Evolutionary conservation across 164 flowering plant genomes (phyloP).

Genomic region (Pachysandra terminalis): DNA sequence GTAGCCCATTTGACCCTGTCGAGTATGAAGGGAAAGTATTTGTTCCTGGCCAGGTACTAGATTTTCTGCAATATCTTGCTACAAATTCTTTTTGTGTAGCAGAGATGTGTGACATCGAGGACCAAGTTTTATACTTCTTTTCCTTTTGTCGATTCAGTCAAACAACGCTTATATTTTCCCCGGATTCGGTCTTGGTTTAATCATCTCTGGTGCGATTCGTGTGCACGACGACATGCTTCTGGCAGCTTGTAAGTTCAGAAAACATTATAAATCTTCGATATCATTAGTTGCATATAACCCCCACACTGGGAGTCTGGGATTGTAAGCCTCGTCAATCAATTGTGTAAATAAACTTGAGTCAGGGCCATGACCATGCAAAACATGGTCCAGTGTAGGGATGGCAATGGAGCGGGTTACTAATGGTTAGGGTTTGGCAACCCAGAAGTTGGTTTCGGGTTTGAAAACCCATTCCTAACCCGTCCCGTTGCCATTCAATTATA

Average conservation of each 20-base stretch:
- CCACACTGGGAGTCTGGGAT: not conserved
- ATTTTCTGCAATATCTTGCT: not conserved
- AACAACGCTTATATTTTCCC: slow-evolving; percentile 97
- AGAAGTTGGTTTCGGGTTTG: no score
- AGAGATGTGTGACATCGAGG: not conserved
- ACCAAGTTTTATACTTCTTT: slow-evolving; percentile 3
- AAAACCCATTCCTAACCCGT: no score
- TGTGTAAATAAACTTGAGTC: no score
- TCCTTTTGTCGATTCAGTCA: slow-evolving; percentile 39
- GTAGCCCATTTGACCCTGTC: slow-evolving; percentile 97
- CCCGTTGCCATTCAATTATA: no score
- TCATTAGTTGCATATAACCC: not conserved
- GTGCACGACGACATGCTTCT: slow-evolving; percentile 94
- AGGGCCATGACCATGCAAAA: no score
- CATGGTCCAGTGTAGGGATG: no score
- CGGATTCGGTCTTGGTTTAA: slow-evolving; percentile 90
- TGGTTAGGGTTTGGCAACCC: no score
- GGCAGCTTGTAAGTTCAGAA: slow-evolving; percentile 74
- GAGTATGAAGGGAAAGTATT: slow-evolving; percentile 60
- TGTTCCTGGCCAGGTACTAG: slow-evolving; percentile 76
- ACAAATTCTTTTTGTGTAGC: not conserved
- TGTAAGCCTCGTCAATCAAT: no score
- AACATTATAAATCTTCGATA: not conserved
- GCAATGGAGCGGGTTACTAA: no score
- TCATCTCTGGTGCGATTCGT: slow-evolving; percentile 91